Conservation (phyloP, 345 rosid species). For the Schrenkiella parvula region DNA sequence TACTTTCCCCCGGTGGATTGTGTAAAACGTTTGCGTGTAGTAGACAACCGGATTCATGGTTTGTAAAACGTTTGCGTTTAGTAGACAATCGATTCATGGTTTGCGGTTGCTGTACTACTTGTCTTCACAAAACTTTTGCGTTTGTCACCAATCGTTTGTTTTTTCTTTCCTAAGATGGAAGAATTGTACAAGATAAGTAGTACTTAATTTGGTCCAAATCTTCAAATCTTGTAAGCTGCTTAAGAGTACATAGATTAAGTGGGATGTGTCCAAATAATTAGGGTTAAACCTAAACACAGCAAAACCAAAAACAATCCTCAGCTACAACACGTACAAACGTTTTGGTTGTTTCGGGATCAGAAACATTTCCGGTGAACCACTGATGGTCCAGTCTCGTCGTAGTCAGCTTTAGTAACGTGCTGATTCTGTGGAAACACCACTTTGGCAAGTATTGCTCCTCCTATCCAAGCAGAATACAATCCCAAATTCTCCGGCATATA, state of each 20-base stretch:
- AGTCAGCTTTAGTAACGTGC: constrained; percentile 91
- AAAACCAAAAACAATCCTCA: background rate
- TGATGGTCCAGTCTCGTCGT: constrained; percentile 93
- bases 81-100: background rate
- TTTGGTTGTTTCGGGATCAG: constrained; percentile 34
- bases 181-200: background rate
- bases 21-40: no score
- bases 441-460: constrained; percentile 98
- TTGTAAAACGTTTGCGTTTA: background rate
- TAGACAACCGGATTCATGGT: no score
- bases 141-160: background rate
- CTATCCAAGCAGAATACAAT: constrained; percentile 88
- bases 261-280: background rate
- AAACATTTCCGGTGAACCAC: constrained; percentile 94
- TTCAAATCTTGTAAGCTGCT: background rate
- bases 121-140: background rate
- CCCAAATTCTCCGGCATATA: constrained; percentile 90
- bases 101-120: background rate
- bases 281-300: constrained; percentile 1
- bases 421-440: constrained; percentile 99
- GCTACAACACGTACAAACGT: constrained; percentile 11
- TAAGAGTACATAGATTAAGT: background rate
- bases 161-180: background rate
- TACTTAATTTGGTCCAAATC: constrained; percentile 3
- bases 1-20: background rate